These are phyloP conservation scores for Termitomyces sp. DNA, from an alignment of 768 basidiomycete species.

Conservation along the genomic window DNA sequence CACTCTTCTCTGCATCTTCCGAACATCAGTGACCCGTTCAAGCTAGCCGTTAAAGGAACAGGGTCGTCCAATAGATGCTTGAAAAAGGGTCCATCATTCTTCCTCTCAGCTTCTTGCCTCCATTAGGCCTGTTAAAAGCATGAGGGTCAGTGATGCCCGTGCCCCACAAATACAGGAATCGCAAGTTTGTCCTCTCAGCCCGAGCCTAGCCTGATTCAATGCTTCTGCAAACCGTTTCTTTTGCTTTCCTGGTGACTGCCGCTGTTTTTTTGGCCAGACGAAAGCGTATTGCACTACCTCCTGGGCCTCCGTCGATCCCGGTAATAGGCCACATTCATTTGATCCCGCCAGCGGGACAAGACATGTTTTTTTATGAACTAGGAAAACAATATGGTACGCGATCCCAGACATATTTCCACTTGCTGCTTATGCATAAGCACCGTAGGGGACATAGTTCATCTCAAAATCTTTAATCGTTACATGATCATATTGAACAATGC, in stretches of 20 bases:
- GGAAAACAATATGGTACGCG: conserved; percentile 26
- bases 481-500: conserved; percentile 18
- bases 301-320: conserved; percentile 29
- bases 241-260: background rate
- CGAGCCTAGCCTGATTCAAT: background rate
- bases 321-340: conserved; percentile 29
- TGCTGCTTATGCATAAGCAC: background rate
- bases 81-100: too few relatives aligned
- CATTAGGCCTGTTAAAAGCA: too few relatives aligned
- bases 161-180: background rate
- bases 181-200: too few relatives aligned
- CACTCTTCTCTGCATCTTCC: too few relatives aligned
- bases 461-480: conserved; percentile 17
- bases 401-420: background rate
- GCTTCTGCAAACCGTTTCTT: background rate
- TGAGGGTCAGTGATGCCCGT: too few relatives aligned
- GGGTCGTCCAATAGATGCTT: too few relatives aligned
- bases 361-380: conserved; percentile 23
- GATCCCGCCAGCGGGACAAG: conserved; percentile 22
- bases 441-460: background rate
- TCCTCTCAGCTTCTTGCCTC: too few relatives aligned
- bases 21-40: too few relatives aligned
- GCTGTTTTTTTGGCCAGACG: background rate
- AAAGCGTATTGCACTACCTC: conserved; percentile 13
- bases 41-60: too few relatives aligned